Evolutionary conservation across 176 grass and related monocot genomes (phyloP), one percentile per base, ranked within the genome.

Genomic region (Dactylis glomerata): DNA sequence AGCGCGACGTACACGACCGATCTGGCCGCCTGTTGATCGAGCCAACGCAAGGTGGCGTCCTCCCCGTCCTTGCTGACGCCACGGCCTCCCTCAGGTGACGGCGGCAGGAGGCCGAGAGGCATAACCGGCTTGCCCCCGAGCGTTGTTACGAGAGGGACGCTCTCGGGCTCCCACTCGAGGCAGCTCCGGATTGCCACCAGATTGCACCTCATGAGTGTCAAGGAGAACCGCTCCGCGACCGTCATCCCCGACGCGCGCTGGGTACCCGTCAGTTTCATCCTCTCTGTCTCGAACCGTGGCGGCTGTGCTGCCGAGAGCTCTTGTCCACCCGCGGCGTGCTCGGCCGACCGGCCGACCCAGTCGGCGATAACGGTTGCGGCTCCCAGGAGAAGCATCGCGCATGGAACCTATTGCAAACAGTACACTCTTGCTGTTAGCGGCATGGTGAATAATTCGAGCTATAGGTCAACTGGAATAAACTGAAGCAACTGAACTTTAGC

Each of bases 1-100:
- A 93, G 56, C 5, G 86, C 80, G 13, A 96, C 70, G 32, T 87
- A 96, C 2, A 92, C 27, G 3, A 96, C 93, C 0, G 86, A 89
- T 41, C 77, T 44, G 0, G 73, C 16, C 17, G 58, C 36, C 23
- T 85, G 81, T 31, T 8, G 30, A 17, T 81, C 78, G 7, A 97
- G 79, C 89, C 87, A 97, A 5, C 12, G 26, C 34, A 96, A 6
- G 15, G 83, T 5, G 4, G 73, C 49, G 36, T 74, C 17, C 22
- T 34, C 16, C 1, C 11, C 34, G 27, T 68, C 19, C 12, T 57
- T 55, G 38, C 49, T 4, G 42, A 14, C 30, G 13, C 14, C 6
- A 16, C 67, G 76, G n/a, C 59, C 1, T 10, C 36, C 31, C 3
- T 62, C 52, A 1, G 32, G 81, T 0, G 64, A 88, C 0, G 80